Evolutionary conservation across 495 filamentous ascomycete species (phyloP).

Genomic region (Penicillium simplicissimum): DNA sequence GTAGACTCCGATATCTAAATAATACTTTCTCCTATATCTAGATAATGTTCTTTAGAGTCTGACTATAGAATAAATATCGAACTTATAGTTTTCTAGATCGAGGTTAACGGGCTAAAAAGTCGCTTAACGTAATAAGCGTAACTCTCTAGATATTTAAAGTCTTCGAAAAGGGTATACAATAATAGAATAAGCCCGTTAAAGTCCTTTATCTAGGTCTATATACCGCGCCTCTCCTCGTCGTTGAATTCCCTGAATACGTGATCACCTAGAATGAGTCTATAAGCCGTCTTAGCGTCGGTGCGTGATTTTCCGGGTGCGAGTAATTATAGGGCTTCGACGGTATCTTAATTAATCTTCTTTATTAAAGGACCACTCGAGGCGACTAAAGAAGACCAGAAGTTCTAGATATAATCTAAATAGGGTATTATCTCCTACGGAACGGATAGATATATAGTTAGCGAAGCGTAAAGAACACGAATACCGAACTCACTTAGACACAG

Average conservation of each 20-base stretch:
- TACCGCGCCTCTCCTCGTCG: constrained; percentile 21
- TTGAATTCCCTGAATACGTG: constrained; percentile 31
- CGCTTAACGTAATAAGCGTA: constrained; percentile 32
- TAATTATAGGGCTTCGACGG: background rate
- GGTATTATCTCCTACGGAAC: no score
- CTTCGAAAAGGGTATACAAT: constrained; percentile 39
- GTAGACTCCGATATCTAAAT: constrained; percentile 32
- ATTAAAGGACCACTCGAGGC: no score
- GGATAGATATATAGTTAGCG: no score
- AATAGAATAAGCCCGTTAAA: constrained; percentile 31
- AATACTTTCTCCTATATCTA: constrained; percentile 3
- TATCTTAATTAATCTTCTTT: no score
- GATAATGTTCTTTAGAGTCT: background rate
- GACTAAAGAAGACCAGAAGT: no score
- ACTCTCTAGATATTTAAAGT: constrained; percentile 33
- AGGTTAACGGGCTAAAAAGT: constrained; percentile 13
- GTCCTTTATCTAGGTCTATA: constrained; percentile 21
- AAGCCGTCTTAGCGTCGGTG: constrained; percentile 7
- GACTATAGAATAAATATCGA: constrained; percentile 6
- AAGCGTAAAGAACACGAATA: no score
- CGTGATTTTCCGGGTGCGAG: background rate
- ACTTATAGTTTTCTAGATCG: constrained; percentile 19
- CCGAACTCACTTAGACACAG: no score
- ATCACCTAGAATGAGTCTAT: constrained; percentile 15
- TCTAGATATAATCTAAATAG: no score